Evolutionary conservation across 768 basidiomycete species (phyloP), one percentile per base, ranked within the genome.

Genomic region (Neoboletus magnificus): DNA sequence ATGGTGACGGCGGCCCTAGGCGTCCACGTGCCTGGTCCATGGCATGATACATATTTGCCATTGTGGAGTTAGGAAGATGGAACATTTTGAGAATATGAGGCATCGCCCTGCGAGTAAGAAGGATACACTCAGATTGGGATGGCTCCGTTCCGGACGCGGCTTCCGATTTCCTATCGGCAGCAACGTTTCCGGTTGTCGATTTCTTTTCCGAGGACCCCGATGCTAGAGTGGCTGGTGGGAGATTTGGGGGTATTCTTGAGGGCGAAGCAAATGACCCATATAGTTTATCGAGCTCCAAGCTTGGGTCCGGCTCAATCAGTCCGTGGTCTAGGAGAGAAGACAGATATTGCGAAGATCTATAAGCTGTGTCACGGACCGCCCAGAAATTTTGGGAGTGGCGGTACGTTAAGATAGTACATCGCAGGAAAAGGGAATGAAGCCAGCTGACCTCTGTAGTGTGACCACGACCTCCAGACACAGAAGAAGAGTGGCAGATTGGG

Each of bases 401-500:
- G 44, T 16, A 18, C 22, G 15, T 50, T 23, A 53, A 50, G 35
- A 54, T 50, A 18, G 32, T 27, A 20, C 30, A 40, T 27, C 18
- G 4, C 27, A 43, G 9, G 29, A 41, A 54, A n/a, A 27, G 11
- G 16, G 10, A 1, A 43, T 22, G 37, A 42, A 50, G 3, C 13
- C 8, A 39, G 32, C 70, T 58, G 54, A 89, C 89, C 89, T 79
- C 77, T 81, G 67, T 86, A 92, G 70, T 93, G 90, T 39, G 85
- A 86, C 89, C 89, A 93, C 41, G 88, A 84, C 42, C 90, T 79
- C 90, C 90, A 93, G 11, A 77, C 81, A 62, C 88, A 91, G 71
- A 89, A 93, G 75, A 93, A 90, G 68, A 93, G 86, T 0, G 90
- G 90, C 22, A 93, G 70, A 67, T 93, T 93, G 30, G 90, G 91